Evolutionary conservation across 352 stramenopile species (phyloP), one percentile per base, ranked within the genome.

Genomic region (Blastocystis sp.): DNA sequence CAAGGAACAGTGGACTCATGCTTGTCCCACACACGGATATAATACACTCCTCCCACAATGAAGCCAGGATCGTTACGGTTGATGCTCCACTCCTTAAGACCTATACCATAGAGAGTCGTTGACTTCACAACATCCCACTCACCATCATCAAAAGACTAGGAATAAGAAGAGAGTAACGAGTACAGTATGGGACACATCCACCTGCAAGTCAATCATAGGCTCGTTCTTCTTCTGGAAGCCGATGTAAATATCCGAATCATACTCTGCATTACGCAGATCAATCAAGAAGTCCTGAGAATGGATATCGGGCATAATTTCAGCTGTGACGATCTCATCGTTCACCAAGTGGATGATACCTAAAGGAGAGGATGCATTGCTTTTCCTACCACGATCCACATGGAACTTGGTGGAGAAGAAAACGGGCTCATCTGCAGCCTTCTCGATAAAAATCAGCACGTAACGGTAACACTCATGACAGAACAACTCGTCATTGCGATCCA

Each of bases 281-380:
- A 84, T 84, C 23, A 84, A 47, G 50, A 84, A 84, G 73, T 84
- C 43, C 56, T 84, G 73, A 26, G 53, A 50, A 43, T 84, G 73
- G 39, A 37, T 66, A 34, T 84, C 73, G 5, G 50, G 29, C n/a
- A 66, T 61, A 23, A 84, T 55, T 3, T 39, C 53, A 18, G 47
- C 43, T 34, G 4, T n/a, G 20, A 68, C 15, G 9, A 43, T 47
- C 50, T 84, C 53, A 45, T 84, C 62, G 73, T 84, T 66, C 73
- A 69, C 11, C 54, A 84, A 55, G n/a, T 68, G 55, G 54, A 84
- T 50, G 50, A 84, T 84, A 11, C 39, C 62, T 73, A 43, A 26
- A 18, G 26, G 15, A 50, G 26, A 73, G 15, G 6, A 26, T 13
- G 18, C 23, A 18, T 7, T 29, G 23, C 23, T 41, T 7, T 15